A percentile compares a stretch with the other conserved stretches of the same genome.
Evolutionary conservation across 2,329 filamentous ascomycete genomes (phyloP).

Genomic region (Claviceps arundinis): DNA sequence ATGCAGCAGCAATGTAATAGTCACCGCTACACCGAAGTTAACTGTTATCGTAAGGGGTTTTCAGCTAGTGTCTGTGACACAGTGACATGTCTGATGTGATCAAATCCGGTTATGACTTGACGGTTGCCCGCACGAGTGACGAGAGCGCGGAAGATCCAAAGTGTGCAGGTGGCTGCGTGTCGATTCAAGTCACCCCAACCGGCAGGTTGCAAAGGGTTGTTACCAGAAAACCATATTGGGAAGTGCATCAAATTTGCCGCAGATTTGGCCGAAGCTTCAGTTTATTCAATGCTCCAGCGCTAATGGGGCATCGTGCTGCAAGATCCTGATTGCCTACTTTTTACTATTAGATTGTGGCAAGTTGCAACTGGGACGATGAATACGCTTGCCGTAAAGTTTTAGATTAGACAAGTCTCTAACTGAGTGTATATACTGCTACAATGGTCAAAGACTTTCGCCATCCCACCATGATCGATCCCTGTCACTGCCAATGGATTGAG

Average conservation of each 20-base stretch:
- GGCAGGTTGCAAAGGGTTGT: not conserved
- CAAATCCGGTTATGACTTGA: not conserved
- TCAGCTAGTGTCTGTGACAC: no score
- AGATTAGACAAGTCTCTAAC: not conserved
- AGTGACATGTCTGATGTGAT: not conserved
- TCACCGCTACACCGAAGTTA: no score
- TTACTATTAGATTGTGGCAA: not conserved
- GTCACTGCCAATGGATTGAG: conserved; percentile 14
- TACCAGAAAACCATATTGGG: not conserved
- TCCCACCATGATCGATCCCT: conserved; percentile 27
- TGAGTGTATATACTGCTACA: conserved; percentile 12
- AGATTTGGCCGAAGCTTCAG: not conserved
- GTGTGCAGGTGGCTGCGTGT: not conserved
- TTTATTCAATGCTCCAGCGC: no score
- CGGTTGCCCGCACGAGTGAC: no score
- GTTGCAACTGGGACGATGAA: not conserved
- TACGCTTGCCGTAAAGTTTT: no score
- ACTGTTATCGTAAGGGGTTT: no score
- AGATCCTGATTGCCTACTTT: not conserved
- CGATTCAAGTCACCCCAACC: not conserved
- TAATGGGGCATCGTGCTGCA: no score
- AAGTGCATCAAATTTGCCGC: not conserved
- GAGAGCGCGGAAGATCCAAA: no score
- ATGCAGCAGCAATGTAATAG: not conserved
- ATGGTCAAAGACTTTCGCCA: conserved; percentile 25